These are phyloP conservation scores for Fusarium pilosicola DNA, from an alignment of 2,329 filamentous ascomycete species.

Conservation along the genomic window DNA sequence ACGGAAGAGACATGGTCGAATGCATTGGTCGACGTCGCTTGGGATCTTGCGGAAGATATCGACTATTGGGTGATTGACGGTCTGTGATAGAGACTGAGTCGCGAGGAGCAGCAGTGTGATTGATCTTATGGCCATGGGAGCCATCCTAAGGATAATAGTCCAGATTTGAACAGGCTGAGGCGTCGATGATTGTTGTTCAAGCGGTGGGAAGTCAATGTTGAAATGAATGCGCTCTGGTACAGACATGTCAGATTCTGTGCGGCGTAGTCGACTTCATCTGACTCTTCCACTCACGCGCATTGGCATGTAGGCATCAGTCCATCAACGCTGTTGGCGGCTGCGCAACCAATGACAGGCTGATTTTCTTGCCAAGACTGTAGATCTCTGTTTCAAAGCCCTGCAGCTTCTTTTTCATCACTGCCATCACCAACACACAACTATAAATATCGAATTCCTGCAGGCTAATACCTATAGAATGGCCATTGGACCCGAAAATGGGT, in stretches of 20 bases:
- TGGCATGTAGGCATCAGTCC: not conserved
- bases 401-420: not conserved
- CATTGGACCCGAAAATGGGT: rapidly evolving
- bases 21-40: not conserved
- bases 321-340: not conserved
- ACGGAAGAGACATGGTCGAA: conserved; percentile 1
- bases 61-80: not conserved
- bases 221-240: not conserved
- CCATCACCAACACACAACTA: not conserved
- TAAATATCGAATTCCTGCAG: no score
- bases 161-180: not conserved
- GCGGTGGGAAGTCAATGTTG: not conserved
- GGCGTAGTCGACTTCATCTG: not conserved
- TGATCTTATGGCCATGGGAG: not conserved
- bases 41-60: not conserved
- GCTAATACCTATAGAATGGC: rapidly evolving
- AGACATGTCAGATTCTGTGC: not conserved
- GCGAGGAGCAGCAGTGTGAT: not conserved
- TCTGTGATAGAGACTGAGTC: not conserved
- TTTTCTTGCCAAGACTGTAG: not conserved
- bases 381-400: not conserved
- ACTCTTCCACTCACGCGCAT: not conserved
- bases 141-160: not conserved
- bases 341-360: not conserved
- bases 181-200: rapidly evolving